These are phyloP conservation scores for Endocalyx cinctus DNA, from an alignment of 2,329 filamentous ascomycete genomes.

Conservation along the genomic window DNA sequence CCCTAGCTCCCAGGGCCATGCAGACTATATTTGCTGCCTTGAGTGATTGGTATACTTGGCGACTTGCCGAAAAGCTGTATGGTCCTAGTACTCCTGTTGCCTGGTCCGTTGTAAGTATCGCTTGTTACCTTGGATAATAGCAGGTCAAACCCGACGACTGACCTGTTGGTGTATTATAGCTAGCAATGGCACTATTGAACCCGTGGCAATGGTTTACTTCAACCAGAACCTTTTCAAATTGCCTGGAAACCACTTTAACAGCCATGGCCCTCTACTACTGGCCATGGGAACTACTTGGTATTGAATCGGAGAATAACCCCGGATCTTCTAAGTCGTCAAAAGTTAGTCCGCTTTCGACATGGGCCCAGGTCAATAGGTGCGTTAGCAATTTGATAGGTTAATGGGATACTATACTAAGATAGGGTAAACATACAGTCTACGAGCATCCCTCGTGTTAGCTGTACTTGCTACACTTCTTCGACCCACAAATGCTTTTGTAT, in stretches of 20 bases:
- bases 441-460: slow-evolving; percentile 67
- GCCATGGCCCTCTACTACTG: slow-evolving; percentile 73
- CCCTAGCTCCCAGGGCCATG: slow-evolving; percentile 67
- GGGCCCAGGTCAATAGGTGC: slow-evolving; percentile 28
- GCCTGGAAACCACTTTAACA: slow-evolving; percentile 84
- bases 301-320: slow-evolving; percentile 33
- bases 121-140: too few relatives aligned
- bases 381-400: too few relatives aligned
- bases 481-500: slow-evolving; percentile 85
- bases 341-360: slow-evolving; percentile 19
- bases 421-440: slow-evolving; percentile 35
- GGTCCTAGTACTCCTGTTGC: slow-evolving; percentile 59
- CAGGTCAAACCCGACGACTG: too few relatives aligned
- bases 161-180: slow-evolving; percentile 35
- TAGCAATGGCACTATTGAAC: slow-evolving; percentile 67
- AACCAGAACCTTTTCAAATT: slow-evolving; percentile 90
- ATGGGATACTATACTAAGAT: too few relatives aligned
- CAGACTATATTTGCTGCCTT: slow-evolving; percentile 76
- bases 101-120: slow-evolving; percentile 65
- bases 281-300: slow-evolving; percentile 72
- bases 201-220: slow-evolving; percentile 98
- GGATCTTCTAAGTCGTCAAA: slow-evolving; percentile 32
- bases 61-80: slow-evolving; percentile 69
- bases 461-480: slow-evolving; percentile 79
- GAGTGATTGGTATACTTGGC: slow-evolving; percentile 85